Evolutionary conservation across 2,329 filamentous ascomycete species (phyloP).

Genomic region (Penicillium brevicompactum): DNA sequence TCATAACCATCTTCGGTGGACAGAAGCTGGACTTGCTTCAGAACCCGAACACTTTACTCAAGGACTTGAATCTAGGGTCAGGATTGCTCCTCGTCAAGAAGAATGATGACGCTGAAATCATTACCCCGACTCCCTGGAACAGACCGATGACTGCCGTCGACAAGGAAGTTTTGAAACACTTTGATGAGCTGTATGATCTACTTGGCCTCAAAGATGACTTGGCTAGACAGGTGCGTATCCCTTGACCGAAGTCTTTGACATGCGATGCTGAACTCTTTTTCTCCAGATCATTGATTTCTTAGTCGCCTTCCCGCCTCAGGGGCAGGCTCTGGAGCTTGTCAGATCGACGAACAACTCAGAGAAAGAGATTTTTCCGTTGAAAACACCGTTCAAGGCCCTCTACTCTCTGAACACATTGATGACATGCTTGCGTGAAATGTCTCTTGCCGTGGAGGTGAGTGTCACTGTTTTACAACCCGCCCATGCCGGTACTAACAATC

Average conservation of each 20-base stretch:
- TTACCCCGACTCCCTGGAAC: constrained; percentile 37
- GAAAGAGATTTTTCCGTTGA: constrained; percentile 66
- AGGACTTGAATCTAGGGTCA: constrained; percentile 67
- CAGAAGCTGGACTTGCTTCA: constrained; percentile 64
- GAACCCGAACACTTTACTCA: constrained; percentile 62
- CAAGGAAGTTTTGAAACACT: constrained; percentile 76
- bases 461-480: neutral
- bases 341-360: constrained; percentile 57
- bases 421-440: constrained; percentile 59
- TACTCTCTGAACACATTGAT: constrained; percentile 71
- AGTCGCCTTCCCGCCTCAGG: constrained; percentile 68
- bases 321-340: constrained; percentile 62
- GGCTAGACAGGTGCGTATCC: constrained; percentile 62
- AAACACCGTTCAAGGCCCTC: constrained; percentile 71
- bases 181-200: constrained; percentile 80
- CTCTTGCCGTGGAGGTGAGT: constrained; percentile 32
- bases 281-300: constrained; percentile 70
- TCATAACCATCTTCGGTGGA: constrained; percentile 72
- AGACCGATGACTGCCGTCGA: constrained; percentile 67
- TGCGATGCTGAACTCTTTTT: constrained; percentile 8
- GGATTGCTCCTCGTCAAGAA: constrained; percentile 67
- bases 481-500: neutral
- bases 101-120: constrained; percentile 52
- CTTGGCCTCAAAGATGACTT: constrained; percentile 72
- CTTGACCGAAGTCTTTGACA: neutral